Base-by-base conservation (phyloP, 2,329 filamentous ascomycete species). In the Trichoderma lentiforme region DNA sequence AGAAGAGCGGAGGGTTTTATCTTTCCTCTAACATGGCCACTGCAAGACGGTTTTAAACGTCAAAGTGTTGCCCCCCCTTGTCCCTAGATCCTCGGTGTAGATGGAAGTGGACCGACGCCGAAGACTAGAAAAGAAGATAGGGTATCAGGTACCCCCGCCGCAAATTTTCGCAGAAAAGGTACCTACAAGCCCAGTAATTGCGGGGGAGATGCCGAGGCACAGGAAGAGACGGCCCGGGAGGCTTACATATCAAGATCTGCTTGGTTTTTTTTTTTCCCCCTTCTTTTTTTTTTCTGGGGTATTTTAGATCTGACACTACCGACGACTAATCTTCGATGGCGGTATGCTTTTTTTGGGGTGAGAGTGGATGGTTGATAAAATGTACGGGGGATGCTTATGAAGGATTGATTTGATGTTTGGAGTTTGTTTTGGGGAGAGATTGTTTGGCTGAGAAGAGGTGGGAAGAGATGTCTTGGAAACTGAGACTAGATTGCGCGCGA, bases 161-260 rank as follows among this genome's bases (percentile, higher is more conserved):
- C 57, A 0, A 14, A 28, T 6, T 51, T 36, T 56, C 3, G 57
- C 43, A 3, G 67, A 9, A 3, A 43, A 21, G 58, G 15, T 70
- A 70, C 67, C 39, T 70, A 3, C n/a, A 12, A 18, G n/a, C 26
- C 56, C n/a, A 5, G 4, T 15, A 26, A 56, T 64, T 69, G 67
- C 60, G 67, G 67, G 69, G 60, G 2, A 67, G 62, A 71, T 71
- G 69, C 69, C 69, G 69, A 71, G 69, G 67, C 67, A 70, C 39
- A 47, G 36, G 47, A 43, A 18, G 24, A 56, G 21, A 12, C 30
- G 58, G 14, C 15, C 21, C 26, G 24, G 56, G 15, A 18, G 39
- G 39, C 39, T 43, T n/a, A 43, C 39, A 8, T 51, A 28, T 64
- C 43, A 21, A 11, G 34, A 36, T 36, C 34, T 36, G 34, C 34